These are phyloP conservation scores for Fraxinus quadrangulata DNA, from an alignment of 257 asterid species.

Conservation along the genomic window DNA sequence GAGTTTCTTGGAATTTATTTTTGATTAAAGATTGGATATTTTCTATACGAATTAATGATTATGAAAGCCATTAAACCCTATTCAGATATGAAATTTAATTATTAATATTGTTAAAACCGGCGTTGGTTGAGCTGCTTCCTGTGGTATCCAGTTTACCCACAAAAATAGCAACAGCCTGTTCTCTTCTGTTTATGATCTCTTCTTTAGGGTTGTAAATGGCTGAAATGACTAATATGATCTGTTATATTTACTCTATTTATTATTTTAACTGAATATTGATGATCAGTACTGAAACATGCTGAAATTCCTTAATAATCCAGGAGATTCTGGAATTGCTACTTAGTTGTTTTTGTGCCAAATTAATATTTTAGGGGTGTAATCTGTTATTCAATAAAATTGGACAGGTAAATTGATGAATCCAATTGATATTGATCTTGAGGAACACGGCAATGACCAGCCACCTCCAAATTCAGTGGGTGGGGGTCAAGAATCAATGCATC, in stretches of 20 bases:
- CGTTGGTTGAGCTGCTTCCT: not conserved
- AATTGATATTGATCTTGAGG: constrained; percentile 49
- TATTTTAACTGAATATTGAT: not conserved
- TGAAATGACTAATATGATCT: not conserved
- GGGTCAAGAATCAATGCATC: constrained; percentile 36
- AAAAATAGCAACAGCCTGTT: not conserved
- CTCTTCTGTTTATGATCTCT: not conserved
- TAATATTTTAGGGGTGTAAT: constrained; percentile 10
- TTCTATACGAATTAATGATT: too few species aligned
- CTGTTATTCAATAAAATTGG: constrained; percentile 10
- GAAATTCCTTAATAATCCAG: too few species aligned
- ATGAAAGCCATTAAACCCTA: not conserved
- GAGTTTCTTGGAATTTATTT: not conserved
- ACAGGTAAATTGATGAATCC: constrained; percentile 57
- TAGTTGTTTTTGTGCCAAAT: not conserved
- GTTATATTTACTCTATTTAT: not conserved
- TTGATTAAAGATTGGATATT: not conserved
- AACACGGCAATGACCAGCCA: constrained; percentile 39
- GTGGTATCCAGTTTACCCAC: not conserved
- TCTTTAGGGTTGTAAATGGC: not conserved
- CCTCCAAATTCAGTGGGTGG: constrained; percentile 36
- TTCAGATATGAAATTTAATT: not conserved
- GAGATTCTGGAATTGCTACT: not conserved
- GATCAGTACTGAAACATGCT: too few species aligned
- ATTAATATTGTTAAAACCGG: not conserved